A percentile compares a stretch with the other conserved stretches of the same genome.
These are phyloP conservation scores for Trametes maxima DNA, from an alignment of 768 basidiomycete species.

Conservation along the genomic window DNA sequence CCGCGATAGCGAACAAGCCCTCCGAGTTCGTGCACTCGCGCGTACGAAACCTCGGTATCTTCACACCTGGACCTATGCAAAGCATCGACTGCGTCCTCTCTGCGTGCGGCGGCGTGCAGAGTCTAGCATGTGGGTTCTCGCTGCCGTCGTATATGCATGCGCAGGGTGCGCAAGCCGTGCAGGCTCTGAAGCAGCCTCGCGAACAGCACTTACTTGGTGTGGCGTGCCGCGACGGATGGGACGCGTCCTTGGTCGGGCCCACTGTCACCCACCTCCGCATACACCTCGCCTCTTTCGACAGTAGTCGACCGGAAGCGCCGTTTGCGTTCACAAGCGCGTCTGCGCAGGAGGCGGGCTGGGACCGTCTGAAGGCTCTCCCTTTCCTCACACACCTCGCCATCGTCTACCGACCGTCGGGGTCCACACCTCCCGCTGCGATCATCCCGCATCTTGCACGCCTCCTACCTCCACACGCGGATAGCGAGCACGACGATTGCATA, in stretches of 20 bases:
- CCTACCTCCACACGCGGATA: conserved; percentile 5
- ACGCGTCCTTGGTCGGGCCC: conserved; percentile 34
- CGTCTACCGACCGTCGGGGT: conserved; percentile 28
- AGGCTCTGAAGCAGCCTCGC: conserved; percentile 21
- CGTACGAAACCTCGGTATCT: conserved; percentile 40
- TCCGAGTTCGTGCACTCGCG: conserved; percentile 25
- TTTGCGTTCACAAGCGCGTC: conserved; percentile 16
- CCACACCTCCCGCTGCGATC: conserved; percentile 17
- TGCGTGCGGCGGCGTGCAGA: conserved; percentile 35
- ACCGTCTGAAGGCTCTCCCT: conserved; percentile 30
- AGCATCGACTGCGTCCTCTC: conserved; percentile 36
- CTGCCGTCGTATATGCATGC: conserved; percentile 31
- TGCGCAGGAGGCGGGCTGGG: conserved; percentile 23
- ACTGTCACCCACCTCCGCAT: conserved; percentile 39
- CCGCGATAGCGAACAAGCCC: conserved; percentile 33
- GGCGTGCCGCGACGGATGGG: conserved; percentile 41
- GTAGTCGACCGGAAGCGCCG: conserved; percentile 19
- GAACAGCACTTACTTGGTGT: conserved; percentile 40
- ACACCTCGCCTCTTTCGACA: conserved; percentile 32
- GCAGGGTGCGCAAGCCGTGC: conserved; percentile 23
- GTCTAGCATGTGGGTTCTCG: conserved; percentile 41
- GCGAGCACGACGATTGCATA: neutral
- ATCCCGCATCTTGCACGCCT: conserved; percentile 23
- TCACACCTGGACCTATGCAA: conserved; percentile 38
- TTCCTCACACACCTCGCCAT: conserved; percentile 37